Evolutionary conservation across 2,329 filamentous ascomycete genomes (phyloP), one percentile per base, ranked within the genome.

Genomic region (Nannizziopsis barbatae): DNA sequence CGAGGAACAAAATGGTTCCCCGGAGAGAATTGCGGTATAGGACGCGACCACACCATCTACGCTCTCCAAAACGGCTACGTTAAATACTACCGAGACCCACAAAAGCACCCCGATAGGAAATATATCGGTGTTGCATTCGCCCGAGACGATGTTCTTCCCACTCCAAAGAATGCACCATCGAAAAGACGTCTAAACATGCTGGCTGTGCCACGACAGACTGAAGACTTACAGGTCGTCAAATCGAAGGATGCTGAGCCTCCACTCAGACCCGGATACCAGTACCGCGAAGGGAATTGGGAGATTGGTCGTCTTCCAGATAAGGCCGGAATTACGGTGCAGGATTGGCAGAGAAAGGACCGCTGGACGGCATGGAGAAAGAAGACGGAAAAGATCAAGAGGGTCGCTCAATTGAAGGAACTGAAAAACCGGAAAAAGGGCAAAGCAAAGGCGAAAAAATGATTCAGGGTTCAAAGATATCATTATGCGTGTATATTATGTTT

Each of bases 21-120:
- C 1, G 92, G 92, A 60, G 92, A 96, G 65, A 96, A 98, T 70
- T 86, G 85, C 67, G 85, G 82, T 59, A 90, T 96, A 74, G 92
- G 92, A 44, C 84, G 92, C 52, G 89, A 98, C 67, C 92, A 96
- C 73, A 96, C 90, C 44, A 93, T 98, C 64, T 94, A 86, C 68
- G 81, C 92, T 46, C 82, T 81, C 51, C 79, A 84, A 49, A 75
- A 83, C 2, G 92, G 92, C 55, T 98, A 93, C 68, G 92, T 98
- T 52, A 88, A 92, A 59, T 98, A 95, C 77, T 98, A 98, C 75
- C 81, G 83, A 62, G 90, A 98, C 63, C 88, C 89, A 0, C 68
- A 75, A 30, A 76, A 74, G 51, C 87, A 96, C 66, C 85, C 89
- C 0, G 84, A 87, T 57, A 79, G 89, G 52, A 86, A 94, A 66